Evolutionary conservation across 495 filamentous ascomycete genomes (phyloP).

Genomic region (Xylaria nigripes): DNA sequence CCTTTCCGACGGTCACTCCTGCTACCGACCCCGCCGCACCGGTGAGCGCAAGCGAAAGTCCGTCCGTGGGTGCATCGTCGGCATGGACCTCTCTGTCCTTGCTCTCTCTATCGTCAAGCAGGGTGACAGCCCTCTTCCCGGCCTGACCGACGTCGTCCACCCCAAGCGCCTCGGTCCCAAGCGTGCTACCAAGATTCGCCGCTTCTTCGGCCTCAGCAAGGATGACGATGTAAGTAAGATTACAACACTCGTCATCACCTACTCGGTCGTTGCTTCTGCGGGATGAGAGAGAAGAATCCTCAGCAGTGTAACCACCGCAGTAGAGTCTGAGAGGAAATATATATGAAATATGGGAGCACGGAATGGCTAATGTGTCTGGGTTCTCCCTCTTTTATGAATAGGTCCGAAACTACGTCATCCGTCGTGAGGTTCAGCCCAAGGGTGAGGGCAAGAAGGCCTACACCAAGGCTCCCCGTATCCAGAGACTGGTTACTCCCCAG

Average conservation of each 20-base stretch:
- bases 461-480: slow-evolving; percentile 99
- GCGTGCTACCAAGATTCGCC: slow-evolving; percentile 97
- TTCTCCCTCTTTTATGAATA: slow-evolving; percentile 32
- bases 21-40: slow-evolving; percentile 94
- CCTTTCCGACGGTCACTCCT: slow-evolving; percentile 85
- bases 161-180: slow-evolving; percentile 98
- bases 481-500: slow-evolving; percentile 98
- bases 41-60: slow-evolving; percentile 99
- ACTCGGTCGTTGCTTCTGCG: slow-evolving; percentile 35
- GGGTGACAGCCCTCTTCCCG: slow-evolving; percentile 86
- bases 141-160: slow-evolving; percentile 90
- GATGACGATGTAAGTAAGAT: slow-evolving; percentile 92
- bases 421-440: slow-evolving; percentile 92
- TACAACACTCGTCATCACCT: slow-evolving; percentile 51
- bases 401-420: slow-evolving; percentile 98
- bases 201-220: slow-evolving; percentile 98
- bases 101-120: slow-evolving; percentile 94
- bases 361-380: slow-evolving; percentile 32
- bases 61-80: slow-evolving; percentile 96
- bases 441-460: slow-evolving; percentile 91
- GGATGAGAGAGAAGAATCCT: slow-evolving; percentile 39
- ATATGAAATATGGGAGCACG: slow-evolving; percentile 9
- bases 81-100: slow-evolving; percentile 84
- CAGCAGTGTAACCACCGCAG: slow-evolving; percentile 34
- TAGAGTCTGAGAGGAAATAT: slow-evolving; percentile 44